A percentile compares a stretch with the other conserved stretches of the same genome.
These are phyloP conservation scores for Hymenoscyphus occultus DNA, from an alignment of 2,329 filamentous ascomycete species.

Conservation along the genomic window DNA sequence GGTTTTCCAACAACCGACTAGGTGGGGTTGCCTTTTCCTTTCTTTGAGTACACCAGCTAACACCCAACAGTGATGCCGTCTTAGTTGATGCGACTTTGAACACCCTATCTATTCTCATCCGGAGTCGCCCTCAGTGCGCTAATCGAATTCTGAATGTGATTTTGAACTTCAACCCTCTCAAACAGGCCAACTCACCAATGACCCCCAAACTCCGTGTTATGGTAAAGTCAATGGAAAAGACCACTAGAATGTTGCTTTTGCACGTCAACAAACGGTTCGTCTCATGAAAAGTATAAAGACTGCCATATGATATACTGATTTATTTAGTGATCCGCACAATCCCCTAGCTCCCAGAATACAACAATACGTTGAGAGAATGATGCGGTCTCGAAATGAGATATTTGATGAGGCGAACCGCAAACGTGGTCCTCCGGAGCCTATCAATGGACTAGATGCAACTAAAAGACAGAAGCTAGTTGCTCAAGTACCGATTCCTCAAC, in stretches of 20 bases:
- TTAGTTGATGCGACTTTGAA: slow-evolving; percentile 91
- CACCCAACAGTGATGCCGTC: slow-evolving; percentile 67
- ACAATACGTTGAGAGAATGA: slow-evolving; percentile 78
- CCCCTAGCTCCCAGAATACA: slow-evolving; percentile 76
- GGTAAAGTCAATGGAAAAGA: slow-evolving; percentile 92
- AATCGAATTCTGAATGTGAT: slow-evolving; percentile 83
- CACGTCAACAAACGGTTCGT: slow-evolving; percentile 76
- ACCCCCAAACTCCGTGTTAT: slow-evolving; percentile 78
- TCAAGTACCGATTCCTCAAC: slow-evolving; percentile 37
- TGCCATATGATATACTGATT: slow-evolving; percentile 25
- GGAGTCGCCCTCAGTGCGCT: slow-evolving; percentile 74
- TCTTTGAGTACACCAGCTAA: not conserved
- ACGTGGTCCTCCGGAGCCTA: slow-evolving; percentile 67
- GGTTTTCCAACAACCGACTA: slow-evolving; percentile 81
- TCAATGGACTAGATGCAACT: slow-evolving; percentile 67
- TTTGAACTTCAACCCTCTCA: slow-evolving; percentile 88
- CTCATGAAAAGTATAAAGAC: slow-evolving; percentile 1
- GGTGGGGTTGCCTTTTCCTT: slow-evolving; percentile 46
- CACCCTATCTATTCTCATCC: slow-evolving; percentile 76
- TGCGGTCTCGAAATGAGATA: slow-evolving; percentile 72
- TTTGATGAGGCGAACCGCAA: slow-evolving; percentile 80
- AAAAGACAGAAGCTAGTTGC: slow-evolving; percentile 75
- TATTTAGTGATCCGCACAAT: slow-evolving; percentile 71
- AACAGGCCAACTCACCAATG: slow-evolving; percentile 72
- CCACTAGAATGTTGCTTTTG: slow-evolving; percentile 76